A percentile compares a stretch with the other conserved stretches of the same genome.
phyloP scores from a whole-genome alignment of 148 eudicot species.

The Chenopodium berlandieri region DNA sequence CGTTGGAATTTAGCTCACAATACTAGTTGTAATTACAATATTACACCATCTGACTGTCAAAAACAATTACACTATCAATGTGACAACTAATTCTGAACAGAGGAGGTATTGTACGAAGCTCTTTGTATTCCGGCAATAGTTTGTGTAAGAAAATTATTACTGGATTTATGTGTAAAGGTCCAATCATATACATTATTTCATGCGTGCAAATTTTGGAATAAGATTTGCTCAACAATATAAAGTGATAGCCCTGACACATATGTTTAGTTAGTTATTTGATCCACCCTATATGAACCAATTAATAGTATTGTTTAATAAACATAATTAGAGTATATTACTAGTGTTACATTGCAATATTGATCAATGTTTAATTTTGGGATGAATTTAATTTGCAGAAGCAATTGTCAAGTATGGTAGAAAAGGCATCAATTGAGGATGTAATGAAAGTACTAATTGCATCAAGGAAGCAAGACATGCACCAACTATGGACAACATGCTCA shows the following conservation, averaged over 20 bases:
- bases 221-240: not conserved
- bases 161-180: too few species aligned
- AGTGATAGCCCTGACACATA: not conserved
- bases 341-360: not conserved
- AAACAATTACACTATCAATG: not conserved
- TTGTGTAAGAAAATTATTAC: not conserved
- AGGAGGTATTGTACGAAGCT: too few species aligned
- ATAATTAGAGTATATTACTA: not conserved
- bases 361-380: not conserved
- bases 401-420: slow-evolving; percentile 82
- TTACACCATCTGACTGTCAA: too few species aligned
- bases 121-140: too few species aligned
- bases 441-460: slow-evolving; percentile 93
- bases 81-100: not conserved
- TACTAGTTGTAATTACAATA: not conserved
- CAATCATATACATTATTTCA: not conserved
- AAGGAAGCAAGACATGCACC: slow-evolving; percentile 92
- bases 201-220: not conserved
- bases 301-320: not conserved
- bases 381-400: slow-evolving; percentile 71
- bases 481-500: slow-evolving; percentile 92
- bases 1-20: too few species aligned
- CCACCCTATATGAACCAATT: not conserved
- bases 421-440: slow-evolving; percentile 96
- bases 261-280: not conserved